Conservation (phyloP, 2,329 filamentous ascomycete species). For the Arthrobotrys sinensis region DNA sequence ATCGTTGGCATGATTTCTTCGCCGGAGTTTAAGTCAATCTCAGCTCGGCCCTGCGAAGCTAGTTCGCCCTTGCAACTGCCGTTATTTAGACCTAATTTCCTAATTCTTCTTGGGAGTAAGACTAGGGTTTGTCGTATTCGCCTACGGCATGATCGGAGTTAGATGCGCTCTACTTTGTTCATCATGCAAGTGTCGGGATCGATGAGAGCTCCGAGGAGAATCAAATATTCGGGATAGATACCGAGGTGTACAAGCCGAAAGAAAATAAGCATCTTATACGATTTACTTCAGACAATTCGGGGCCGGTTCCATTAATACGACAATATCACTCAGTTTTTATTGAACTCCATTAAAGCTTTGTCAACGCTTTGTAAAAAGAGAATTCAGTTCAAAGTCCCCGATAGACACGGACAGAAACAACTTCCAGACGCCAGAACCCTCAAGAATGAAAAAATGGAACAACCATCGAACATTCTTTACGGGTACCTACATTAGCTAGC, state of each 20-base stretch:
- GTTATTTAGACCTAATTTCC: neutral
- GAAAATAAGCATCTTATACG: neutral
- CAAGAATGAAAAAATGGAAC: constrained; percentile 42
- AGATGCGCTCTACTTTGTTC: too few relatives aligned
- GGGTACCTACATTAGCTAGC: constrained; percentile 32
- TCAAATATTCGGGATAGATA: neutral
- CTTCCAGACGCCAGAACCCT: constrained; percentile 18
- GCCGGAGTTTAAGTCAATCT: neutral
- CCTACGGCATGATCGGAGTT: too few relatives aligned
- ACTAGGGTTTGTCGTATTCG: too few relatives aligned
- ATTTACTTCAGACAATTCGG: neutral
- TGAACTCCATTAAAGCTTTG: neutral
- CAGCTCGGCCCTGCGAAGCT: neutral
- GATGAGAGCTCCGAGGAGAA: neutral
- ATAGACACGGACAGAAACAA: constrained; percentile 38
- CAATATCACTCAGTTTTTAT: neutral
- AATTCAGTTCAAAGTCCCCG: constrained; percentile 4
- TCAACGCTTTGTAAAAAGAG: neutral
- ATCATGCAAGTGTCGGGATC: too few relatives aligned
- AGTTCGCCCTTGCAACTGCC: neutral
- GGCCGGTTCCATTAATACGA: neutral
- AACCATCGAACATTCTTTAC: constrained; percentile 28
- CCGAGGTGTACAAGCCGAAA: neutral
- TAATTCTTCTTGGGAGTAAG: too few relatives aligned
- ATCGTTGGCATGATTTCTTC: constrained; percentile 5